Base-by-base conservation (phyloP, 257 asterid species). In the Pogostemon cablin region DNA sequence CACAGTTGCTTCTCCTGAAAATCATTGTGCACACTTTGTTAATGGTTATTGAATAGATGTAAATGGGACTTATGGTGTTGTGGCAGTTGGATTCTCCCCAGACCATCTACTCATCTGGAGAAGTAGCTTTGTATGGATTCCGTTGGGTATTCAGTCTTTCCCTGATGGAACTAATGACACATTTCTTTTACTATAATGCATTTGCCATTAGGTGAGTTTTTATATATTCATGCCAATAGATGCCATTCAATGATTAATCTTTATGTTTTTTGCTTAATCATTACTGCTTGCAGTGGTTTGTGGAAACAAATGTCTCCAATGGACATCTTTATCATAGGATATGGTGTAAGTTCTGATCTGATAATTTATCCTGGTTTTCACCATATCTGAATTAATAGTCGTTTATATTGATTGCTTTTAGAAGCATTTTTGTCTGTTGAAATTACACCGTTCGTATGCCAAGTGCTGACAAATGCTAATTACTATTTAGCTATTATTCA, bases 301-400 rank as follows among this genome's bases (percentile, higher is more conserved):
- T 93, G 98, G 98, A 89, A 84, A 75, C 87, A 91, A 32, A 80
- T 93, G 73, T 85, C 97, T 77, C 91, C 98, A 38, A 56, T 82
- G 83, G 95, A 91, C 85, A 86, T 91, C 81, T 91, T 91, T 81
- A 86, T 93, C 72, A 81, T 93, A 69, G 98, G 98, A 72, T 93
- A 93, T 61, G 98, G 98, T 78, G 98, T 93, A 89, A 84, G 89
- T 82, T 63, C 72, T 69, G 65, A 35, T 54, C 71, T 62, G 32
- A 25, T 67, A 40, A 52, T 50, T 58, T 75, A 4, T 72, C 69
- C 48, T 59, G 64, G 44, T 71, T 54, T 67, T 41, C 10, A 17
- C 17, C 37, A 4, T 52, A 34, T 52, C 68, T 70, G 65, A 69
- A 40, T 42, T 57, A 34, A n/a, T 43, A 37, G 38, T 55, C 52